phyloP scores from a whole-genome alignment of 805 yeast species.

The Wickerhamomyces kurtzmanii region DNA sequence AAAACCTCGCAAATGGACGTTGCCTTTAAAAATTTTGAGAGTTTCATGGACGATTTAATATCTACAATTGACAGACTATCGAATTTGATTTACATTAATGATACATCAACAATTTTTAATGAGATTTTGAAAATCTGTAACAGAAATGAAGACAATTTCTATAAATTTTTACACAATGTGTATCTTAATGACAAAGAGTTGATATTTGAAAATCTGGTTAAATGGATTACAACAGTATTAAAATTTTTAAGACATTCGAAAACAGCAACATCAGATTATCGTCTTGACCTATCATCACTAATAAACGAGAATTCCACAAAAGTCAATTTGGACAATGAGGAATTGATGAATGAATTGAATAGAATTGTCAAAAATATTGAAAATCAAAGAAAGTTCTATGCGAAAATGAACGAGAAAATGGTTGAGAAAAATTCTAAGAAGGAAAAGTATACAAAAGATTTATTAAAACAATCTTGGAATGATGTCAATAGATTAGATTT shows the following conservation, averaged over 20 bases:
- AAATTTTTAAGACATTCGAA: slow-evolving; percentile 55
- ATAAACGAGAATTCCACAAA: slow-evolving; percentile 11
- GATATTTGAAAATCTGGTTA: slow-evolving; percentile 60
- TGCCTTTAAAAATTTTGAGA: slow-evolving; percentile 53
- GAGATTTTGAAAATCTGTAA: slow-evolving; percentile 56
- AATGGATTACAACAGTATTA: slow-evolving; percentile 66
- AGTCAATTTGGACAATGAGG: slow-evolving; percentile 15
- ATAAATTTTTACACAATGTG: slow-evolving; percentile 72
- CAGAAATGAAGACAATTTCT: slow-evolving; percentile 63
- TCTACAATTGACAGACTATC: slow-evolving; percentile 38
- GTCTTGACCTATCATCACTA: slow-evolving; percentile 34
- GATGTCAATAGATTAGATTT: slow-evolving; percentile 32
- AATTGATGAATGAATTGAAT: slow-evolving; percentile 27
- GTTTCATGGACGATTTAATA: slow-evolving; percentile 60
- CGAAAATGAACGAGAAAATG: slow-evolving; percentile 15
- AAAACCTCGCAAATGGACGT: slow-evolving; percentile 55
- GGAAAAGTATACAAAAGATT: slow-evolving; percentile 13
- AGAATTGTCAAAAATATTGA: slow-evolving; percentile 24
- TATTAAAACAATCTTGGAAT: slow-evolving; percentile 30
- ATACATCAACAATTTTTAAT: slow-evolving; percentile 57
- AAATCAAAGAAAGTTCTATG: slow-evolving; percentile 21
- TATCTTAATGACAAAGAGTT: slow-evolving; percentile 67
- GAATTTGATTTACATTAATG: slow-evolving; percentile 38
- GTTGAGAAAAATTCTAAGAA: slow-evolving; percentile 12
- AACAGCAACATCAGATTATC: slow-evolving; percentile 24